phyloP scores from a whole-genome alignment of 2,329 filamentous ascomycete species.

The Eutypa lata region DNA sequence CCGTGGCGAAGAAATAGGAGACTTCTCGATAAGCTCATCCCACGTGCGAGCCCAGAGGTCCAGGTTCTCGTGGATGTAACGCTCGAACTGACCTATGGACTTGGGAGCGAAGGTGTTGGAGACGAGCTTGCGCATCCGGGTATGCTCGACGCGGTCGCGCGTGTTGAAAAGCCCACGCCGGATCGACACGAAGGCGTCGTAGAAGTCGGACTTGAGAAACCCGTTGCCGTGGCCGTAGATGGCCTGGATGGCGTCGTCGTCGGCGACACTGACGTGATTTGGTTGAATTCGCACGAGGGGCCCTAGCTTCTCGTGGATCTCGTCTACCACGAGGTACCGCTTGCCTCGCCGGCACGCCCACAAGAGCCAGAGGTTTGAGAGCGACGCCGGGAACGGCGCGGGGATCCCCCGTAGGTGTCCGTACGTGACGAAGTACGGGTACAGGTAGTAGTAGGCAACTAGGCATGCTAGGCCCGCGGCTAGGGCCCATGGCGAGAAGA shows the following conservation, averaged over 20 bases:
- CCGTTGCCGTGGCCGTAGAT: conserved; percentile 81
- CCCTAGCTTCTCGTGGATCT: conserved; percentile 71
- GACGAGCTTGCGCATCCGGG: conserved; percentile 84
- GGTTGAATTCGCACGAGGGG: conserved; percentile 82
- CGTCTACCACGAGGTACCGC: conserved; percentile 63
- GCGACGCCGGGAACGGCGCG: conserved; percentile 59
- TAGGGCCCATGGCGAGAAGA: conserved; percentile 46
- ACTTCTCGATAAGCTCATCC: conserved; percentile 55
- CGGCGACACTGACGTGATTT: conserved; percentile 77
- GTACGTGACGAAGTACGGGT: conserved; percentile 58
- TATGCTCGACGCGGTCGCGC: conserved; percentile 75
- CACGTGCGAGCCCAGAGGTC: conserved; percentile 71
- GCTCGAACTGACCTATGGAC: conserved; percentile 79
- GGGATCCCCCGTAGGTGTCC: conserved; percentile 52
- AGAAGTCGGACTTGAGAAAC: conserved; percentile 78
- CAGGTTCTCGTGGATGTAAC: conserved; percentile 80
- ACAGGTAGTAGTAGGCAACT: conserved; percentile 54
- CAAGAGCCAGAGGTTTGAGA: conserved; percentile 80
- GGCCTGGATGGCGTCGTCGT: conserved; percentile 70
- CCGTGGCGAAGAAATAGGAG: conserved; percentile 6
- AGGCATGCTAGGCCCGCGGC: conserved; percentile 45
- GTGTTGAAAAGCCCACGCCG: conserved; percentile 87
- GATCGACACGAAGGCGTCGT: conserved; percentile 89
- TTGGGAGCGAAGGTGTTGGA: conserved; percentile 84
- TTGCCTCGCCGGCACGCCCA: conserved; percentile 61